Evolutionary conservation across 1,139 yeast genomes (phyloP).

Genomic region (Sugiyamaella paludigena): DNA sequence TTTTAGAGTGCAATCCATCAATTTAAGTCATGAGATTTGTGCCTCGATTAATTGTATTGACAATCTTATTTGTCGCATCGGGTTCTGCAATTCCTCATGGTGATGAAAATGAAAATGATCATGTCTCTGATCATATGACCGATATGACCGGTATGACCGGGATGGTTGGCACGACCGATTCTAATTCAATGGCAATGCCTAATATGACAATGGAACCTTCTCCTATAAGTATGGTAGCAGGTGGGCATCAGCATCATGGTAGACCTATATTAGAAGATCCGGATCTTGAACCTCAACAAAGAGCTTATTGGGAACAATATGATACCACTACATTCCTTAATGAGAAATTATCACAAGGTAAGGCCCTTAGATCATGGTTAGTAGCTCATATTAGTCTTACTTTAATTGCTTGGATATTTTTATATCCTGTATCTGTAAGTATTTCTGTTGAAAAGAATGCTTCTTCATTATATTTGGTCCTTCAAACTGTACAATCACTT

Average conservation of each 20-base stretch:
- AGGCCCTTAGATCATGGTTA: conserved; percentile 50
- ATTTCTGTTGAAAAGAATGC: conserved; percentile 58
- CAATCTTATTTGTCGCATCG: neutral
- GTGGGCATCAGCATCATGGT: conserved; percentile 54
- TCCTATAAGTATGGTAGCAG: conserved; percentile 33
- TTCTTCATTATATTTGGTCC: conserved; percentile 51
- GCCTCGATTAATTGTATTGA: neutral
- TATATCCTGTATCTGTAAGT: conserved; percentile 71
- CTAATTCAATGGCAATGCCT: neutral
- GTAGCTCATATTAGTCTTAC: conserved; percentile 55
- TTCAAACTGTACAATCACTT: conserved; percentile 51
- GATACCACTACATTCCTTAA: conserved; percentile 78
- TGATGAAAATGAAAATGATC: neutral
- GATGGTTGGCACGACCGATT: conserved; percentile 5
- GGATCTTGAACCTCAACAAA: conserved; percentile 65
- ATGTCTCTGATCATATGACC: neutral
- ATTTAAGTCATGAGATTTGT: neutral
- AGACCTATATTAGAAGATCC: conserved; percentile 67
- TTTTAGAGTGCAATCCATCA: too few relatives aligned
- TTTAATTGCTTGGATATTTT: conserved; percentile 47
- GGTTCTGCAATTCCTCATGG: neutral
- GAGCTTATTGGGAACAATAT: conserved; percentile 73
- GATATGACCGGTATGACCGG: neutral
- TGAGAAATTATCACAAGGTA: conserved; percentile 40
- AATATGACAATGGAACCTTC: conserved; percentile 30